Evolutionary conservation across 176 grass and related monocot genomes (phyloP).

Genomic region (Puya raimondii): DNA sequence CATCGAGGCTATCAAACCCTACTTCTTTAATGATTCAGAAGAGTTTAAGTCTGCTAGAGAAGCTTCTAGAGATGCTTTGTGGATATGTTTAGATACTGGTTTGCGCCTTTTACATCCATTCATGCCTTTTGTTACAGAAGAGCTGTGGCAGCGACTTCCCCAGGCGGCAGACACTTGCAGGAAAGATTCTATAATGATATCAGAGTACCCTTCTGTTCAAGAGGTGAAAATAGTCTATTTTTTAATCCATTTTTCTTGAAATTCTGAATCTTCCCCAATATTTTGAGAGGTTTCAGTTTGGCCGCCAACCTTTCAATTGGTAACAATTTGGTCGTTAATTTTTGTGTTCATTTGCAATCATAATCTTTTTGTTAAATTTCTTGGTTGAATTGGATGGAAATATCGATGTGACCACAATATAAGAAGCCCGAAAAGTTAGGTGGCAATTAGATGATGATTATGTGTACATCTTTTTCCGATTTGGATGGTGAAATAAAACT

Average conservation of each 20-base stretch:
- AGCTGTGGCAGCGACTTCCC: conserved; percentile 85
- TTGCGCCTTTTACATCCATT: conserved; percentile 80
- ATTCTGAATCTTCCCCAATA: background rate
- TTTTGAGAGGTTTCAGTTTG: too few relatives aligned
- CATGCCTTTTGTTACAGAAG: conserved; percentile 88
- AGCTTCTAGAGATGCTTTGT: conserved; percentile 62
- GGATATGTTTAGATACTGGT: conserved; percentile 72
- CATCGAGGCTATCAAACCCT: conserved; percentile 85
- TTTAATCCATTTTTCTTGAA: background rate
- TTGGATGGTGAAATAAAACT: too few relatives aligned
- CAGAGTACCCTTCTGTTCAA: conserved; percentile 69
- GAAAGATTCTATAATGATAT: conserved; percentile 75
- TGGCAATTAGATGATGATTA: too few relatives aligned
- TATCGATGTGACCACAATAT: too few relatives aligned
- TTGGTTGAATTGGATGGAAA: too few relatives aligned
- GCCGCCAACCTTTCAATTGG: too few relatives aligned
- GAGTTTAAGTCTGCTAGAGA: conserved; percentile 57
- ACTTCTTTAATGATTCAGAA: conserved; percentile 49
- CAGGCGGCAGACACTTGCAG: conserved; percentile 44
- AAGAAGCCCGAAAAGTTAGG: too few relatives aligned
- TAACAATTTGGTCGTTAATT: background rate
- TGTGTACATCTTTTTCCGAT: too few relatives aligned
- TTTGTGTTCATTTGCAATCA: background rate
- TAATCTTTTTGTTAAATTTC: too few relatives aligned
- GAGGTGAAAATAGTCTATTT: conserved; percentile 22